Base-by-base conservation (phyloP, 116 monocot species). In the Dioscorea cayenensis region DNA sequence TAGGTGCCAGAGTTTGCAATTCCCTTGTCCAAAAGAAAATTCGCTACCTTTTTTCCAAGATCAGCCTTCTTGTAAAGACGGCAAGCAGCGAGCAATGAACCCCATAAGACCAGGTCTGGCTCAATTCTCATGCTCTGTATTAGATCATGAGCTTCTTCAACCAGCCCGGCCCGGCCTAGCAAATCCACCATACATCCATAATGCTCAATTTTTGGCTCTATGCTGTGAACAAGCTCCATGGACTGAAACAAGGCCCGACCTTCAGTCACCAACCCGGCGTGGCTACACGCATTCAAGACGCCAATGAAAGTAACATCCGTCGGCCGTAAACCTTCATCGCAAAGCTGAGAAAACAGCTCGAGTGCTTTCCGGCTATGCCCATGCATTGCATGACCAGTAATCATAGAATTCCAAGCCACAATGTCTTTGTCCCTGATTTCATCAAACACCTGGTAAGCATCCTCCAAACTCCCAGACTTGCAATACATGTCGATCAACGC, bases 401-500 rank as follows among this genome's bases (percentile, higher is more conserved):
- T 92, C 95, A 95, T 89, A 6, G 89, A 77, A 48, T 95, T 95
- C 78, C 77, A 95, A 20, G 76, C 85, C 2, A 91, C 79, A 5
- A 86, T 75, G 22, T 95, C 95, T 69, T 89, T 95, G 14, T 79
- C 49, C 6, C 4, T 6, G 64, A 95, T 80, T 25, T 36, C 65
- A 10, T 82, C 75, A 36, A 95, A 95, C 64, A 92, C 89, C 72
- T 35, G 35, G 20, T 69, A 72, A 17, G 92, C 92, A 62, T 95
- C 95, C 20, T 85, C 82, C 64, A 90, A 67, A 73, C 83, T 92
- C 22, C 95, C 92, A 6, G 92, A 95, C 70, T 95, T 95, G 74
- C 80, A 82, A 63, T 95, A 95, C 95, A 95, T 95, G 66, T 95
- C 95, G 11, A 95, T 74, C 75, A 95, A 55, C 0, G 95, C 87